Percentiles rank a stretch among this genome's conserved stretches.
Evolutionary conservation across 1,284 basidiomycete species (phyloP).

Genomic region (Athelia psychrophila): DNA sequence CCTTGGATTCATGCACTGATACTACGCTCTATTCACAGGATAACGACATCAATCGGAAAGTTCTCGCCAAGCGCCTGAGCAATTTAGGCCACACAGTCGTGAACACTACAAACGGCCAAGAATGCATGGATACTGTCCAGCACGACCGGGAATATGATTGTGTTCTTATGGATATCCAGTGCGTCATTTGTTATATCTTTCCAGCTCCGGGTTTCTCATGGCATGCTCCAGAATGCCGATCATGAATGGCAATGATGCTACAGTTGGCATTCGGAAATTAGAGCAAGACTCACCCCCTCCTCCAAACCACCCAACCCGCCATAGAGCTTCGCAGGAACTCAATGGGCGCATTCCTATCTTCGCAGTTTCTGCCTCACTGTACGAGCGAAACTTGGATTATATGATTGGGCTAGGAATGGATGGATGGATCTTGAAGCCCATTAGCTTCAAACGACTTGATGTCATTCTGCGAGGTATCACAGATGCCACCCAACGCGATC

Average conservation of each 20-base stretch:
- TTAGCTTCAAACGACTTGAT: conserved; percentile 74
- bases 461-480: conserved; percentile 58
- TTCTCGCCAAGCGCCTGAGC: conserved; percentile 68
- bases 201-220: not conserved
- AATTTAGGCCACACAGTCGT: conserved; percentile 70
- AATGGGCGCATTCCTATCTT: conserved; percentile 81
- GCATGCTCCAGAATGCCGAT: conserved; percentile 71
- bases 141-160: conserved; percentile 68
- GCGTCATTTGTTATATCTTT: conserved; percentile 25
- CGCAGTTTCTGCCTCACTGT: conserved; percentile 79
- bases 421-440: conserved; percentile 87
- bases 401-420: conserved; percentile 68
- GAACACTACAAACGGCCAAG: conserved; percentile 75
- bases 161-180: conserved; percentile 87
- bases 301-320: conserved; percentile 5
- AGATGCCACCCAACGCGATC: conserved; percentile 47
- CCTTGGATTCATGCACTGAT: not conserved
- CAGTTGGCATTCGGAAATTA: conserved; percentile 63
- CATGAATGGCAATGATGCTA: conserved; percentile 75
- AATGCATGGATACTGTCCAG: conserved; percentile 63
- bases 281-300: conserved; percentile 35
- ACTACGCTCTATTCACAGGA: conserved; percentile 39
- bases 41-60: conserved; percentile 75
- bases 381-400: conserved; percentile 60
- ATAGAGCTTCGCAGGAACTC: conserved; percentile 46